These are phyloP conservation scores for Penicillium canescens DNA, from an alignment of 495 filamentous ascomycete species.

Conservation along the genomic window DNA sequence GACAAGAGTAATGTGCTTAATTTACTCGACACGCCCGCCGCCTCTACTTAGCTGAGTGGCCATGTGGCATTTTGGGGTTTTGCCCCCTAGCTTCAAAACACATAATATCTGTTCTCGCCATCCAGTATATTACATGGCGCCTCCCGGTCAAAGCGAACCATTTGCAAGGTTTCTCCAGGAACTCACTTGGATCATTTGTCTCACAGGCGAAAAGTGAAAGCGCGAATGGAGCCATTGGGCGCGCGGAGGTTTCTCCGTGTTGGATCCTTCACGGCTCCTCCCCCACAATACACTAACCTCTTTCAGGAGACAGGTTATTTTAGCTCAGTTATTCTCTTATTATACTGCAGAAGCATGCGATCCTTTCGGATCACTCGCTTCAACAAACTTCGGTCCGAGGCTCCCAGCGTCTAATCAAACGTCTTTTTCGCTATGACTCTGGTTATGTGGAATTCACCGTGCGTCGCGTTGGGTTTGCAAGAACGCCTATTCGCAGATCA, in stretches of 20 bases:
- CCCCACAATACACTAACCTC: constrained; percentile 25
- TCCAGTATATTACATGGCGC: too few species aligned
- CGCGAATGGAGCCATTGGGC: constrained; percentile 2
- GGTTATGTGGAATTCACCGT: not conserved
- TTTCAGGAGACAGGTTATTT: not conserved
- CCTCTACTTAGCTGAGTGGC: not conserved
- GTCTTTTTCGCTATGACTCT: not conserved
- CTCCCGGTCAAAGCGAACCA: too few species aligned
- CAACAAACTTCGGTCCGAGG: not conserved
- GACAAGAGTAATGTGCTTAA: not conserved
- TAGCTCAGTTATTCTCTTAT: not conserved
- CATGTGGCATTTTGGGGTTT: not conserved
- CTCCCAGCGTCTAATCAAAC: not conserved
- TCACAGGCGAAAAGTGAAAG: not conserved
- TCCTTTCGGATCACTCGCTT: not conserved
- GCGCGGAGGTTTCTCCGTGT: constrained; percentile 26
- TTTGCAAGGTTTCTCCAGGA: not conserved
- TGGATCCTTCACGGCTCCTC: constrained; percentile 23
- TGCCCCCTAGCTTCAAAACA: not conserved
- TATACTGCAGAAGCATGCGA: not conserved
- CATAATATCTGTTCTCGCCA: too few species aligned
- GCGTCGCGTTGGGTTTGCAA: not conserved
- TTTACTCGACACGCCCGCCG: too few species aligned
- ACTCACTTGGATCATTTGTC: not conserved
- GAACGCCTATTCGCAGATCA: not conserved